Conservation (phyloP, 169 alveolate species). For the Cryptosporidium xiaoi region DNA sequence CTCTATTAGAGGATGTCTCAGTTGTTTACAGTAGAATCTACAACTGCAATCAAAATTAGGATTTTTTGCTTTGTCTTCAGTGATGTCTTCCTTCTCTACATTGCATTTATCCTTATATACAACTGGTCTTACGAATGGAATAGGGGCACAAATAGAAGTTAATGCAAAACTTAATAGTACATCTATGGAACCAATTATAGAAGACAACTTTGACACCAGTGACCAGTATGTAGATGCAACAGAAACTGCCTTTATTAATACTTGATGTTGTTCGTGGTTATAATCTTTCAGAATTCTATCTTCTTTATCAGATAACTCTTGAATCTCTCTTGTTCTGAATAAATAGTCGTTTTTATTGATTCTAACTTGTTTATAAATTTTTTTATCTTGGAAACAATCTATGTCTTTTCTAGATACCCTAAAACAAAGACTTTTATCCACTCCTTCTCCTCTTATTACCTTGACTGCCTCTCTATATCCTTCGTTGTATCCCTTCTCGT, state of each 20-base stretch:
- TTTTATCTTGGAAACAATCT: conserved; percentile 72
- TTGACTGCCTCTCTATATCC: conserved; percentile 76
- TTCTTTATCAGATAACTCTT: conserved; percentile 83
- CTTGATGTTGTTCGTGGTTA: conserved; percentile 83
- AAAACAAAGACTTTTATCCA: conserved; percentile 85
- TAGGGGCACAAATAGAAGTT: conserved; percentile 87
- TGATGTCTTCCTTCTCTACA: background rate
- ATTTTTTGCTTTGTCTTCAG: conserved; percentile 72
- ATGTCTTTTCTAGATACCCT: conserved; percentile 87
- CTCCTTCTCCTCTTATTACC: conserved; percentile 74
- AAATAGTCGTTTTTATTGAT: conserved; percentile 88
- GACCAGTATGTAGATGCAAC: conserved; percentile 96
- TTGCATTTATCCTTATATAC: conserved; percentile 77
- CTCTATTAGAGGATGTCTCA: conserved; percentile 90
- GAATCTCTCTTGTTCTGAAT: conserved; percentile 87
- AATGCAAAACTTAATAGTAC: conserved; percentile 93
- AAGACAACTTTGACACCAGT: conserved; percentile 89
- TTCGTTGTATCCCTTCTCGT: conserved; percentile 77
- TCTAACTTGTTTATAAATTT: conserved; percentile 80
- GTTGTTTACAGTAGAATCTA: conserved; percentile 76
- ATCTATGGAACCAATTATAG: conserved; percentile 91
- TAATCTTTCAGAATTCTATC: conserved; percentile 84
- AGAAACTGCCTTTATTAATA: conserved; percentile 90
- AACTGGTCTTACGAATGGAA: conserved; percentile 89
- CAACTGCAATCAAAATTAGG: conserved; percentile 70